A percentile compares a stretch with the other conserved stretches of the same genome.
Conservation (phyloP, 2,329 filamentous ascomycete species). For the Xylariaceae sp. region DNA sequence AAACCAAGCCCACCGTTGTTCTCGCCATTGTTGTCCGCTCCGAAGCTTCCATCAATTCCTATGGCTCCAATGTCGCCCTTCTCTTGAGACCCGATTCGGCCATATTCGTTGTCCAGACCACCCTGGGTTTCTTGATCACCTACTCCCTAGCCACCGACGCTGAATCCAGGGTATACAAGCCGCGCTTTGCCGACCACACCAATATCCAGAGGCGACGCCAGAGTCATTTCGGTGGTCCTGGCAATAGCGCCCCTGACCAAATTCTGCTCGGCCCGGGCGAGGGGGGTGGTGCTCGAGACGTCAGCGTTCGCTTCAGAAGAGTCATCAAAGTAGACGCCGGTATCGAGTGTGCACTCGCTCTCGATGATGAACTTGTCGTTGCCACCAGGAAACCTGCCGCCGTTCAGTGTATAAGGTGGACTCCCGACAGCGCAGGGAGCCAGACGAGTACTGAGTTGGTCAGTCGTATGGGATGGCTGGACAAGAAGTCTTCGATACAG, state of each 20-base stretch:
- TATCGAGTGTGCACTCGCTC: conserved; percentile 79
- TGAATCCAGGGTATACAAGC: conserved; percentile 79
- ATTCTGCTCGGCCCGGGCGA: conserved; percentile 77
- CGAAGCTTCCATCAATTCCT: conserved; percentile 71
- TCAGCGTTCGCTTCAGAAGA: conserved; percentile 91
- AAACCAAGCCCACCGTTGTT: conserved; percentile 90
- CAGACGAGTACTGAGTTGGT: conserved; percentile 91
- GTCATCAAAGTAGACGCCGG: conserved; percentile 97
- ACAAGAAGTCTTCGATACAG: conserved; percentile 70
- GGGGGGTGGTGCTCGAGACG: conserved; percentile 76
- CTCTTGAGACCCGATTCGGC: conserved; percentile 87
- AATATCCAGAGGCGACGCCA: conserved; percentile 62
- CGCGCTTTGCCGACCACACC: conserved; percentile 68
- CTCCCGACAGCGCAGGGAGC: conserved; percentile 73
- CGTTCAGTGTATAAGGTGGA: conserved; percentile 96
- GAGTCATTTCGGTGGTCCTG: conserved; percentile 57
- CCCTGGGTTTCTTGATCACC: conserved; percentile 83
- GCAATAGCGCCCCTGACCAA: conserved; percentile 55
- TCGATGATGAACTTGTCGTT: conserved; percentile 90
- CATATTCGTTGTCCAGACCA: conserved; percentile 87
- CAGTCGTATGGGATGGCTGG: conserved; percentile 81
- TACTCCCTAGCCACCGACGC: conserved; percentile 88
- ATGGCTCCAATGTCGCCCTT: conserved; percentile 81
- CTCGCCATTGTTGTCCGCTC: conserved; percentile 85
- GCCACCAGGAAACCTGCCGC: conserved; percentile 88